Base-by-base conservation (phyloP, 306 rosid species). In the Vigna unguiculata region DNA sequence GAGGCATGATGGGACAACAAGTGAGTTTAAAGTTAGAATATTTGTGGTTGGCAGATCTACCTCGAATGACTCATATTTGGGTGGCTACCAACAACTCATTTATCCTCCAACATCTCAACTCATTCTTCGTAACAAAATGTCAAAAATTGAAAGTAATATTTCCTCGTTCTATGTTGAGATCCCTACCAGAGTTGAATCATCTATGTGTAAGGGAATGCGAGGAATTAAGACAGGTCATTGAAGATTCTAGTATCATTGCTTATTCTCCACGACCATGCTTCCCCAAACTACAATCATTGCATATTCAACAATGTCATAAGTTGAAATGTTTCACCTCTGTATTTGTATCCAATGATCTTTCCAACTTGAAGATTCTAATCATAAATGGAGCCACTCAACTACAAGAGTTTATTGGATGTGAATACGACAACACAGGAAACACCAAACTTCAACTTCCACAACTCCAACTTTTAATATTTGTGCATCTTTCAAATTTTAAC, bases 11-110 rank as follows among this genome's bases (percentile, higher is more conserved):
- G 4, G 51, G 9, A 20, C 48, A 28, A 17, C 46, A 8, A 51
- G n/a, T 49, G 16, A 36, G 12, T 6, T 47, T 20, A 17, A 10
- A 15, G 3, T 20, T 40, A 22, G 8, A 49, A 49, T 0, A 4
- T 3, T 9, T 76, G 16, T 0, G 2, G 3, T 38, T 76, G 54
- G 0, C 0, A 0, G 0, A 9, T 3, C 52, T 65, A 36, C 0
- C 11, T 9, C 9, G 4, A 22, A 22, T 76, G 46, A 51, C 1
- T 25, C 6, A 16, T 22, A 65, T 52, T 15, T 76, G 62, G 28
- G 52, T 9, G 4, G 46, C 55, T 13, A 45, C 40, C 19, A 36
- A 48, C 14, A 15, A 9, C 22, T 17, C 25, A 2, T 40, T 76
- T 16, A 15, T 41, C 45, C 30, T 76, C 19, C 28, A 9, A 22